Conservation (phyloP, 164 flowering plant genomes). For the Euptelea pleiosperma region DNA sequence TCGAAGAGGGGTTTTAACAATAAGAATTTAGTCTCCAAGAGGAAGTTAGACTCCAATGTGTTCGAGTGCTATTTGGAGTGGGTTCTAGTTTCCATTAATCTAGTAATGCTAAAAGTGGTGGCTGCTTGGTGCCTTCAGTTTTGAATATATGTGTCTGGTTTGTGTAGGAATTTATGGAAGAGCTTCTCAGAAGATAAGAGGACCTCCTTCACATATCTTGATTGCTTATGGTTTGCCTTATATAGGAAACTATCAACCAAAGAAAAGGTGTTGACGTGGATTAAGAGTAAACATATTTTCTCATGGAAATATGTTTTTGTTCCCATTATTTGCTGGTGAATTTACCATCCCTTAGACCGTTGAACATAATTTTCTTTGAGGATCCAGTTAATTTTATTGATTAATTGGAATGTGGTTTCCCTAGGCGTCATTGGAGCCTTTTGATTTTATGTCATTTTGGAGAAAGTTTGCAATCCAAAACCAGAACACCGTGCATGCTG, state of each 20-base stretch:
- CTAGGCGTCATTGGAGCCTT: slow-evolving; percentile 77
- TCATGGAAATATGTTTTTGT: slow-evolving; percentile 29
- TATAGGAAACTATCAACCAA: slow-evolving; percentile 16
- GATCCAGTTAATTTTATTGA: not conserved
- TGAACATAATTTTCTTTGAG: not conserved
- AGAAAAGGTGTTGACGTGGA: slow-evolving; percentile 26
- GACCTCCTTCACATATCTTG: slow-evolving; percentile 22
- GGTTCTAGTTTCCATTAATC: slow-evolving; percentile 7
- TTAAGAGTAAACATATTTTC: slow-evolving; percentile 20
- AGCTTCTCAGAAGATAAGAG: slow-evolving; percentile 18
- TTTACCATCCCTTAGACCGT: not conserved
- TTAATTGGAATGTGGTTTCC: not conserved
- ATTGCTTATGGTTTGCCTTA: slow-evolving; percentile 31
- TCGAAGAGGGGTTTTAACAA: slow-evolving; percentile 8
- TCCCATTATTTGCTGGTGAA: slow-evolving; percentile 34
- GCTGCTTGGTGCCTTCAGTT: not conserved
- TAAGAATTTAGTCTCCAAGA: not conserved
- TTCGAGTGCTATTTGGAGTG: slow-evolving; percentile 28
- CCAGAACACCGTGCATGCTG: slow-evolving; percentile 58
- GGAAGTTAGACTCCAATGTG: slow-evolving; percentile 23
- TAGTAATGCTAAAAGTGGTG: not conserved
- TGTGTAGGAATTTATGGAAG: slow-evolving; percentile 27
- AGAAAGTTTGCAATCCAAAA: slow-evolving; percentile 37
- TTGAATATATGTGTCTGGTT: not conserved
- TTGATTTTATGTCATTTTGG: slow-evolving; percentile 68